A percentile compares a stretch with the other conserved stretches of the same genome.
Evolutionary conservation across 805 yeast species (phyloP).

Genomic region (Barnettozyma salicaria): DNA sequence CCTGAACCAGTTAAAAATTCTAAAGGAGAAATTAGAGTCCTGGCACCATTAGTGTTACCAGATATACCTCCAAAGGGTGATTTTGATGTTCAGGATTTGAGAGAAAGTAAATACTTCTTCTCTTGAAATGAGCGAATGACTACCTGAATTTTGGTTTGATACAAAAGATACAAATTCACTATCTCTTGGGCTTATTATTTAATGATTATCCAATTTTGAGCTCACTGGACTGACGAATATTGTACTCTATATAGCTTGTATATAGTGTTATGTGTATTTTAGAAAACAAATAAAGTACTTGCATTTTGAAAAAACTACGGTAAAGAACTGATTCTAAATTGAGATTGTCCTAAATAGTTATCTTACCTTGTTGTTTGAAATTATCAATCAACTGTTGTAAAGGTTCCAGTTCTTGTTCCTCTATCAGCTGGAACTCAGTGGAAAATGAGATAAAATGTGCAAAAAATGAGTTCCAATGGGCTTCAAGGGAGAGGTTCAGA

Average conservation of each 20-base stretch:
- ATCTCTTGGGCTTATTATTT: background rate
- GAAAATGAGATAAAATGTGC: conserved; percentile 88
- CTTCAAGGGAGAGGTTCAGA: conserved; percentile 87
- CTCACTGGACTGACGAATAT: too few relatives aligned
- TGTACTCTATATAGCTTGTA: too few relatives aligned
- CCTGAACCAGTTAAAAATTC: conserved; percentile 10
- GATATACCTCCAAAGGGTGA: conserved; percentile 74
- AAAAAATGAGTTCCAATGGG: conserved; percentile 97
- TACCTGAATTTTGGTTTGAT: too few relatives aligned
- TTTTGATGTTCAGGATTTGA: conserved; percentile 70
- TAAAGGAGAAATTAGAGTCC: conserved; percentile 28
- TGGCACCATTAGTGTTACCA: conserved; percentile 69
- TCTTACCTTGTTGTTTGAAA: conserved; percentile 83
- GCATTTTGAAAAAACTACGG: background rate
- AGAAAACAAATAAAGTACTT: too few relatives aligned
- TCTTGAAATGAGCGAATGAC: conserved; percentile 21
- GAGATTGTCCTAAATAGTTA: too few relatives aligned
- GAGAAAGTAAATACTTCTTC: conserved; percentile 77
- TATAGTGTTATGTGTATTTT: conserved; percentile 1
- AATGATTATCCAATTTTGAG: conserved; percentile 3
- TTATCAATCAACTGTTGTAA: conserved; percentile 67
- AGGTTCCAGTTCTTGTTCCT: conserved; percentile 74
- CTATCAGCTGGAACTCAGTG: conserved; percentile 78
- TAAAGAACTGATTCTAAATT: too few relatives aligned
- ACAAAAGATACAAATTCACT: background rate